These are phyloP conservation scores for Lathyrus sativus DNA, from an alignment of 306 rosid genomes.

Conservation along the genomic window DNA sequence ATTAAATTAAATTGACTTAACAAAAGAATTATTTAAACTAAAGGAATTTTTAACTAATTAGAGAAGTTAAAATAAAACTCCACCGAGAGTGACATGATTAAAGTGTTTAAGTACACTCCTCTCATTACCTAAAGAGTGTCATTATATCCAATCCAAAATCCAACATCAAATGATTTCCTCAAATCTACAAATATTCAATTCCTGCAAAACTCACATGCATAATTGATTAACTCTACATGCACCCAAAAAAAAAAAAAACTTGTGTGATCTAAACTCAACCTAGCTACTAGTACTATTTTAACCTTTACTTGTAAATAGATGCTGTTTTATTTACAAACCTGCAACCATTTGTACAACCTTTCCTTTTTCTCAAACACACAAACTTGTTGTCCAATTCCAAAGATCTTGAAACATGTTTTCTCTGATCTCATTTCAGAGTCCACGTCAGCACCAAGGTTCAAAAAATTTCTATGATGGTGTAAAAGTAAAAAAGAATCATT, in stretches of 20 bases:
- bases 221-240: too few relatives aligned
- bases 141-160: constrained; percentile 21
- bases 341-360: constrained; percentile 38
- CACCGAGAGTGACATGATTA: constrained; percentile 29
- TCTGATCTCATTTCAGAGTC: constrained; percentile 44
- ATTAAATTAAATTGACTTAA: too few relatives aligned
- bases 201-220: constrained; percentile 50
- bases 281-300: not conserved
- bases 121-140: constrained; percentile 6
- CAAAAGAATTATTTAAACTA: too few relatives aligned
- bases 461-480: constrained; percentile 38
- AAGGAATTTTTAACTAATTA: not conserved
- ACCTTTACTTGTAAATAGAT: constrained; percentile 1
- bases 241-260: too few relatives aligned
- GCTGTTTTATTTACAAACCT: constrained; percentile 1
- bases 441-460: constrained; percentile 27
- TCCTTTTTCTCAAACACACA: not conserved
- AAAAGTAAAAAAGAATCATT: constrained; percentile 17
- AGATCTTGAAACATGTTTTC: constrained; percentile 30
- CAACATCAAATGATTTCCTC: constrained; percentile 34
- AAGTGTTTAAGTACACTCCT: not conserved
- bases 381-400: constrained; percentile 42
- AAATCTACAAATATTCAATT: constrained; percentile 2
- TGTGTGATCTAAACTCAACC: too few relatives aligned
- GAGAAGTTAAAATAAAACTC: constrained; percentile 11